These are phyloP conservation scores for Sanghuangporus baumii DNA, from an alignment of 1,284 basidiomycete species.

Conservation along the genomic window DNA sequence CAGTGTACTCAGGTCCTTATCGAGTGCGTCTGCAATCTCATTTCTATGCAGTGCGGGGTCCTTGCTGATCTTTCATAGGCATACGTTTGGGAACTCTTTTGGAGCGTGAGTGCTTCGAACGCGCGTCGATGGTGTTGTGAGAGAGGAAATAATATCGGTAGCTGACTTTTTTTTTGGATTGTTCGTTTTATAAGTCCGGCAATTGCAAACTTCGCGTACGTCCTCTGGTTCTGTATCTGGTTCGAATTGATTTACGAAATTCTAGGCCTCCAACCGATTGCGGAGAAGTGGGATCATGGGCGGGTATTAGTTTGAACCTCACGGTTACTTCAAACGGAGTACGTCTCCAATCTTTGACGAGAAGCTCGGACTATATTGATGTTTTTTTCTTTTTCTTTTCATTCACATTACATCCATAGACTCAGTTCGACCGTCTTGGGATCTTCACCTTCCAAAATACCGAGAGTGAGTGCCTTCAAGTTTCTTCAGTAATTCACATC, in stretches of 20 bases:
- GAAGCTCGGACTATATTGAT: neutral
- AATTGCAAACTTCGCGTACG: conserved; percentile 59
- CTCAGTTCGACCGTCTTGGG: conserved; percentile 70
- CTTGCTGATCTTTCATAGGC: no score
- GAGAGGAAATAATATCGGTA: neutral
- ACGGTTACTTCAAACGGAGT: conserved; percentile 70
- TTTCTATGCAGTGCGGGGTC: no score
- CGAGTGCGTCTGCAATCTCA: conserved; percentile 45
- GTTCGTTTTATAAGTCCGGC: conserved; percentile 42
- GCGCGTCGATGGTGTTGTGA: neutral
- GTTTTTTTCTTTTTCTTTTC: no score
- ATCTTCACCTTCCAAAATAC: conserved; percentile 71
- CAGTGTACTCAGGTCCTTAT: conserved; percentile 62
- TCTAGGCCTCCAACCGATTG: conserved; percentile 65
- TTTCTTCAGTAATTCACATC: neutral
- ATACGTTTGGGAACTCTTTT: conserved; percentile 68
- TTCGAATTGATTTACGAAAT: neutral
- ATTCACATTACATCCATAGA: conserved; percentile 24
- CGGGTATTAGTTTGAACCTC: conserved; percentile 68
- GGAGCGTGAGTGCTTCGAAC: conserved; percentile 42
- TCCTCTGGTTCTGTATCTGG: neutral
- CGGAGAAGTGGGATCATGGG: conserved; percentile 66
- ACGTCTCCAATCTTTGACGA: neutral
- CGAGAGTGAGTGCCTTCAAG: conserved; percentile 46
- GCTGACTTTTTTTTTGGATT: neutral